Evolutionary conservation across 1,284 basidiomycete genomes (phyloP), one percentile per base, ranked within the genome.

Genomic region (Inonotus hispidus): DNA sequence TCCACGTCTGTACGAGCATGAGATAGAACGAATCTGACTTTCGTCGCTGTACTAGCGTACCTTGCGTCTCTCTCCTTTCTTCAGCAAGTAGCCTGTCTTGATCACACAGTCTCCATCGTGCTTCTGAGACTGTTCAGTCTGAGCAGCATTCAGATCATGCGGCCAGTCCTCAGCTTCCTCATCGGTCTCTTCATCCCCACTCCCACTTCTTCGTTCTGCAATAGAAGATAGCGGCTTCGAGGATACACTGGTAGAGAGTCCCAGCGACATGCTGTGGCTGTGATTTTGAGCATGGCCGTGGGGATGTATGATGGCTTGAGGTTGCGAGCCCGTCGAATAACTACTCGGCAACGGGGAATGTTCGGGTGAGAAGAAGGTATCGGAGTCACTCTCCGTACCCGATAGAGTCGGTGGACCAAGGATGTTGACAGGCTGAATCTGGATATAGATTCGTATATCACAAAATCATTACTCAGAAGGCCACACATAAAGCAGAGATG

Each of bases 21-120:
- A 61, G 46, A 50, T 50, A 39, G 63, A 60, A 38, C n/a, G 41
- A 62, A 8, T 29, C 39, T 58, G 35, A 23, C 43, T 37, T 35
- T 35, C 1, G n/a, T 35, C 16, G 50, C 29, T 35, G 27, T 35
- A n/a, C 32, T 39, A 5, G 60, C 81, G 64, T 66, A 94, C 94
- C 88, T 98, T 98, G 74, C 97, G 82, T 64, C 94, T 84, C 75
- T 98, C 94, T 66, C 96, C 95, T 78, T 95, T 96, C 81, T 98
- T 98, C 82, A 86, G 89, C 56, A 98, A 77, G 76, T 95, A 97
- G 2, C 95, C 95, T 23, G 88, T 85, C 75, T 94, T 96, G 71
- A 97, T 81, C 41, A 92, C 87, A 56, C 82, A 82, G 71, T 95
- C 93, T 60, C 85, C 82, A 63, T 79, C 73, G 55, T 78, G 78